Evolutionary conservation across 2,329 filamentous ascomycete genomes (phyloP), one percentile per base, ranked within the genome.

Genomic region (Exserohilum turcica): DNA sequence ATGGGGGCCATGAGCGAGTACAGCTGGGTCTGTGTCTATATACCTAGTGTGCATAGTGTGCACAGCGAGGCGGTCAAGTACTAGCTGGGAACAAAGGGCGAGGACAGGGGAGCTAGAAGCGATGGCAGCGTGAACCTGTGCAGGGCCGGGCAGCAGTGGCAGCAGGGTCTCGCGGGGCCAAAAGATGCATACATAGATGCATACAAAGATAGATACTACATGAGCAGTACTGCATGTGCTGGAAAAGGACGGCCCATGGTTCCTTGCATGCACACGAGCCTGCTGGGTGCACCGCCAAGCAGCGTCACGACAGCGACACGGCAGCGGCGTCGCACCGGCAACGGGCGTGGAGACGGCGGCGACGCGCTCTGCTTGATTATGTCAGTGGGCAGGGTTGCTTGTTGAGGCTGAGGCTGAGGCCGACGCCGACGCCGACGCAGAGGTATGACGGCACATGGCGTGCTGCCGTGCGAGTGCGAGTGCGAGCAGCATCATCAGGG

Each of bases 321-420:
- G 50, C 36, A 37, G 54, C 44, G 43, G 53, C 42, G 58, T 53
- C 59, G 67, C 56, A 66, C 64, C 63, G 66, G 64, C 56, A 49
- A 56, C 57, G 47, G 37, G 37, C 12, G 59, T 59, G 48, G 57
- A 43, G 53, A 57, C 59, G 48, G 51, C 53, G 35, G 52, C 47
- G 43, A 47, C 56, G 49, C 61, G 57, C 55, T 59, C 56, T n/a
- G n/a, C n/a, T n/a, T n/a, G n/a, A n/a, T n/a, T n/a, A n/a, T n/a
- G n/a, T n/a, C n/a, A 24, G 15, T 40, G 19, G 38, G 21, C 21
- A 15, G 21, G 4, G 21, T n/a, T n/a, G 21, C 21, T 24, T 24
- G 21, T 24, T 40, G 38, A 40, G 38, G 21, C 38, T 40, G 38
- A 15, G 27, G 32, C 32, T 16, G 31, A 36, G 16, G 29, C 21